phyloP scores from a whole-genome alignment of 257 asterid species.

The Ajuga chamaepitys region DNA sequence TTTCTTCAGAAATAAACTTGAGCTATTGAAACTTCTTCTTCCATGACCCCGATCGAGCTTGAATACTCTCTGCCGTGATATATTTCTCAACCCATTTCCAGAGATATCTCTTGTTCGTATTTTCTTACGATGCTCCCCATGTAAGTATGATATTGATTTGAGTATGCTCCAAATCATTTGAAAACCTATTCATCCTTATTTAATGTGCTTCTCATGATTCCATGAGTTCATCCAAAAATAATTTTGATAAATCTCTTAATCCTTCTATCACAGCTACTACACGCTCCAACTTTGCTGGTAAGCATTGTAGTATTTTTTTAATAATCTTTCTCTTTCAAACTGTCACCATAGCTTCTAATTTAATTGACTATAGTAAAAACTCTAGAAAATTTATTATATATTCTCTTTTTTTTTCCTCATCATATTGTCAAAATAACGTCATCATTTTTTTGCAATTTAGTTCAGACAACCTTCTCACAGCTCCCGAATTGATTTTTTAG shows the following conservation, averaged over 20 bases:
- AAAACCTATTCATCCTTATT: neutral
- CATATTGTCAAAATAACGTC: neutral
- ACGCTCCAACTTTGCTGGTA: neutral
- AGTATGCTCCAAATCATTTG: neutral
- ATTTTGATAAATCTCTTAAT: neutral
- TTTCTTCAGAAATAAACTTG: neutral
- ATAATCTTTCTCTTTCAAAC: neutral
- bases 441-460: neutral
- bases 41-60: neutral
- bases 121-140: neutral
- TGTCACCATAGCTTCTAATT: neutral
- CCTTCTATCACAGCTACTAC: neutral
- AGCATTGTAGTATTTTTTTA: neutral
- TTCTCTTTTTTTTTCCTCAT: neutral
- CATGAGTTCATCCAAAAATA: conserved; percentile 4
- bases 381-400: too few species aligned
- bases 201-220: neutral
- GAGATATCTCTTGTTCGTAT: neutral
- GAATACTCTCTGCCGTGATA: neutral
- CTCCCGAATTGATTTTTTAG: neutral
- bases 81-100: neutral
- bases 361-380: neutral
- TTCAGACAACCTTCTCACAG: neutral
- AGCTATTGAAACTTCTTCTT: neutral
- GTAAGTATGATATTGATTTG: neutral